Conservation (phyloP, 768 basidiomycete species). For the Naganishia randhawae region DNA sequence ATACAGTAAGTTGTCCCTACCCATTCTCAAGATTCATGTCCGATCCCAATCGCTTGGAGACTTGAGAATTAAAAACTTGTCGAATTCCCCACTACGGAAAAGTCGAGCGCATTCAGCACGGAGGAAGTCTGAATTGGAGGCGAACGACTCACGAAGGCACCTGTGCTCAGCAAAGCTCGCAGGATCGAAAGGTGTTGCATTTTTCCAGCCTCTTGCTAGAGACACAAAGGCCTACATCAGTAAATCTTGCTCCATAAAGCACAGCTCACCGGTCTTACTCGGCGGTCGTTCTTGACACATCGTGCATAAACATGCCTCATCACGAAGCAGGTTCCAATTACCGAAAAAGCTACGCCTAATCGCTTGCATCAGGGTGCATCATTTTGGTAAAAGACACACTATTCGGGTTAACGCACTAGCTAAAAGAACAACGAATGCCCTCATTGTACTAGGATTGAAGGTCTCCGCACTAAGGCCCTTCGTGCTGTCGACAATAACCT, state of each 20-base stretch:
- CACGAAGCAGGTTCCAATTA: background rate
- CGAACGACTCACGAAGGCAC: slow-evolving; percentile 10
- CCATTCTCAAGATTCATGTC: background rate
- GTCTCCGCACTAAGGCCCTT: background rate
- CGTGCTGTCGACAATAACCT: background rate
- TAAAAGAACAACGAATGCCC: slow-evolving; percentile 3
- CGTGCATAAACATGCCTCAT: slow-evolving; percentile 1
- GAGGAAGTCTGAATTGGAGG: background rate
- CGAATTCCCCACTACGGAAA: background rate
- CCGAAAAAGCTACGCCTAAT: background rate
- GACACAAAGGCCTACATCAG: background rate
- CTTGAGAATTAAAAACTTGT: slow-evolving; percentile 1
- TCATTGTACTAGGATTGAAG: background rate
- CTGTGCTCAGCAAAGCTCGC: slow-evolving; percentile 7
- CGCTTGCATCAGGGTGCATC: background rate
- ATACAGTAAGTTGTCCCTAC: background rate
- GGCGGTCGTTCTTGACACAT: slow-evolving; percentile 15
- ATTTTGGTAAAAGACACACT: background rate
- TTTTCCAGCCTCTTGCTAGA: background rate
- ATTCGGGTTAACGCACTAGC: background rate
- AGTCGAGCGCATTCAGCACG: background rate
- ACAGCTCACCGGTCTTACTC: background rate
- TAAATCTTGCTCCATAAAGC: background rate
- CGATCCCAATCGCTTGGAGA: background rate
- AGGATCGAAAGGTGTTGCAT: slow-evolving; percentile 5